phyloP scores from a whole-genome alignment of 2,329 filamentous ascomycete genomes.

The Monilinia polystroma region DNA sequence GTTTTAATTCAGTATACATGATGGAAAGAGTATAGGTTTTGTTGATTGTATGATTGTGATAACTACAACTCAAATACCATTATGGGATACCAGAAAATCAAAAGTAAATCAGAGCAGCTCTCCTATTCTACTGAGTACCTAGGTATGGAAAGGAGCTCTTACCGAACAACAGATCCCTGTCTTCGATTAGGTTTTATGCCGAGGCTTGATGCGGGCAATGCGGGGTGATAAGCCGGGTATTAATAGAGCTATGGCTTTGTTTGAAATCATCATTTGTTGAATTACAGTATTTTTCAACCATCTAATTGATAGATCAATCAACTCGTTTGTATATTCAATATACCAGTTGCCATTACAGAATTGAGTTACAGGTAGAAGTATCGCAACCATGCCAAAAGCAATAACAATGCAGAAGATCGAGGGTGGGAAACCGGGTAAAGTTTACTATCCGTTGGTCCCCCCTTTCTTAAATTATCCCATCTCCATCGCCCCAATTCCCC shows the following conservation, averaged over 20 bases:
- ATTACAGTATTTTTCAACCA: not conserved
- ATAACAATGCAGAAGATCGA: conserved; percentile 61
- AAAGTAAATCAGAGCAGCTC: not conserved
- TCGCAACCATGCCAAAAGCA: conserved; percentile 35
- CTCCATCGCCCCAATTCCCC: conserved; percentile 40
- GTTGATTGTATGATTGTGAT: not conserved
- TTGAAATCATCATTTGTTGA: not conserved
- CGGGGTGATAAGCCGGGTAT: not conserved
- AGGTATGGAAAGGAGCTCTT: not conserved
- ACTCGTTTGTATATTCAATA: not conserved
- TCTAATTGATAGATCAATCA: not conserved
- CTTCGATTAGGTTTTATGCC: not conserved
- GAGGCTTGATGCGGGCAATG: conserved; percentile 10
- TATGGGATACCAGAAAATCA: not conserved
- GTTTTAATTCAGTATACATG: not conserved
- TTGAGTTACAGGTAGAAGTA: not conserved
- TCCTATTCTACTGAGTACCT: not conserved
- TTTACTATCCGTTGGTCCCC: conserved; percentile 83
- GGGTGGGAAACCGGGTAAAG: conserved; percentile 75
- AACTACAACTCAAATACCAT: not conserved
- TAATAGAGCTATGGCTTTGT: not conserved
- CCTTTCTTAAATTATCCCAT: conserved; percentile 38
- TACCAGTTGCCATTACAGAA: not conserved
- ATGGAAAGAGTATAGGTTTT: not conserved
- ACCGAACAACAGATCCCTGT: not conserved